These are phyloP conservation scores for Backusella tuberculispora DNA, from an alignment of 192 early-diverging fungal species.

Conservation along the genomic window DNA sequence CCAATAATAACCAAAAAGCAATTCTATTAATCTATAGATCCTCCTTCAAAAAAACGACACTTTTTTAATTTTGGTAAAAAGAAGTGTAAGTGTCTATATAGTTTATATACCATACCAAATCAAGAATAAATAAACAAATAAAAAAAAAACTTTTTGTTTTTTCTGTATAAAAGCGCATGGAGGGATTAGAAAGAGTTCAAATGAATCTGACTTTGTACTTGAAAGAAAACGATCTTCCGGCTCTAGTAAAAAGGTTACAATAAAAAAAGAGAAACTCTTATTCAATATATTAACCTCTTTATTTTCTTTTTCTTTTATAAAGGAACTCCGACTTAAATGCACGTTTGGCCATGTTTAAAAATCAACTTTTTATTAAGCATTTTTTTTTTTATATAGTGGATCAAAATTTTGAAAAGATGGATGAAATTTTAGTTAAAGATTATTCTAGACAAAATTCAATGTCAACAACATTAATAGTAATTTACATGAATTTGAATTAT, in stretches of 20 bases:
- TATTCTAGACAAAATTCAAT: conserved; percentile 19
- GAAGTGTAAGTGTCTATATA: not conserved
- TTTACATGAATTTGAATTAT: too few relatives aligned
- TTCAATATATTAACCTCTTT: not conserved
- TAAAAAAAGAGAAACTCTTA: not conserved
- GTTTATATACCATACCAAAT: too few relatives aligned
- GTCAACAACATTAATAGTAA: not conserved
- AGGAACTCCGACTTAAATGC: conserved; percentile 11
- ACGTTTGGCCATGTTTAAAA: conserved; percentile 10
- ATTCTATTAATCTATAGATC: not conserved
- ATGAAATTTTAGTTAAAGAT: conserved; percentile 47
- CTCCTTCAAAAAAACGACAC: conserved; percentile 6
- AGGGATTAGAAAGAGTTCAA: conserved; percentile 8
- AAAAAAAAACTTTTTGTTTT: not conserved
- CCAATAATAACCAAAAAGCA: too few relatives aligned
- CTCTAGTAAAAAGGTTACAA: conserved; percentile 2
- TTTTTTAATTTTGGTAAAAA: conserved; percentile 19
- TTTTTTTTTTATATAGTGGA: conserved; percentile 40
- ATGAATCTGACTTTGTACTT: not conserved
- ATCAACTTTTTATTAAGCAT: conserved; percentile 17
- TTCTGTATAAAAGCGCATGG: not conserved
- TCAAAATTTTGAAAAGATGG: conserved; percentile 49
- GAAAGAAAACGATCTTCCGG: conserved; percentile 11
- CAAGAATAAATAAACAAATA: too few relatives aligned
- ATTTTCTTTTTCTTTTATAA: not conserved